Percentiles rank a stretch among this genome's conserved stretches.
Evolutionary conservation across 208 protist species (phyloP).

Genomic region (Leishmania lainsoni): DNA sequence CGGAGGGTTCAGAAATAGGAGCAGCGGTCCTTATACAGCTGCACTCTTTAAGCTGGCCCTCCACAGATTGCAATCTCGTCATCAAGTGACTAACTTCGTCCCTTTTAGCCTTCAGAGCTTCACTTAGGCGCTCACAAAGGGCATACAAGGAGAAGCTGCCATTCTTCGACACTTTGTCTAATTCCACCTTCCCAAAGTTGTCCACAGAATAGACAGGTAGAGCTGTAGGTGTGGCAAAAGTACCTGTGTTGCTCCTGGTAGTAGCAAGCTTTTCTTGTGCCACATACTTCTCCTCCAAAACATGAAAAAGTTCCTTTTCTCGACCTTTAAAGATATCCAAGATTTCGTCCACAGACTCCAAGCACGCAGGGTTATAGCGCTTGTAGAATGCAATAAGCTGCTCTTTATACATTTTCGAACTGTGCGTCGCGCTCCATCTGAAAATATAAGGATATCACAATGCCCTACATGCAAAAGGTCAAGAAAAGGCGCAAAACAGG

Average conservation of each 20-base stretch:
- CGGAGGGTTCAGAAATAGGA: background rate
- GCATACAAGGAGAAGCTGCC: background rate
- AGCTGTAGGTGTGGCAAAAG: background rate
- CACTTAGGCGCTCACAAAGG: background rate
- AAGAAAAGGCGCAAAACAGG: too few species aligned
- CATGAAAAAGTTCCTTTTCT: conserved; percentile 32
- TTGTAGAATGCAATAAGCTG: conserved; percentile 15
- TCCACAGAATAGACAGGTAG: background rate
- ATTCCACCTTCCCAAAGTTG: too few species aligned
- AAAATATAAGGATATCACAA: background rate
- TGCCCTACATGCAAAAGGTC: too few species aligned
- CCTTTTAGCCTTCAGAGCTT: background rate
- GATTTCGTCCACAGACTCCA: conserved; percentile 35
- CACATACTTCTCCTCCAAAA: conserved; percentile 26
- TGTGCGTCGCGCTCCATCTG: background rate
- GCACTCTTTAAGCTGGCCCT: background rate
- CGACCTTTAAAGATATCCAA: conserved; percentile 27
- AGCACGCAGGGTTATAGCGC: conserved; percentile 20
- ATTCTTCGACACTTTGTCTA: background rate
- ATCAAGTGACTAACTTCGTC: background rate
- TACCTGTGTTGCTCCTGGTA: background rate
- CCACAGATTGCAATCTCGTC: background rate
- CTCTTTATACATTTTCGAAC: conserved; percentile 9
- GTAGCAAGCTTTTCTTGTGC: background rate
- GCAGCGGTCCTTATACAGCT: too few species aligned